Conservation (phyloP, 257 asterid genomes). For the Plantago major region DNA sequence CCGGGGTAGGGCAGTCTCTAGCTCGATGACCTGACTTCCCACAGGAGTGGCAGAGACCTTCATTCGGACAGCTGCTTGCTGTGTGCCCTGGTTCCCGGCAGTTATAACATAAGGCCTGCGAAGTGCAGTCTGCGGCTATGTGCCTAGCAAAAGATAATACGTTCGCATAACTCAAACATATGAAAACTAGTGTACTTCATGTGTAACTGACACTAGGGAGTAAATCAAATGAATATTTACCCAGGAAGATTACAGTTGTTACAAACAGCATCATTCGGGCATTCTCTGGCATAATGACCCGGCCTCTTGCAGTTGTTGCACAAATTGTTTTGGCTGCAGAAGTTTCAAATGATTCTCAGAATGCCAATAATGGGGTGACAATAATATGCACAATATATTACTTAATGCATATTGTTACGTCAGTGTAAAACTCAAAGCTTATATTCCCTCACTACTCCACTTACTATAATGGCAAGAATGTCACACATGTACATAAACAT, state of each 20-base stretch:
- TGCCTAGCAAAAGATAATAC: slow-evolving; percentile 24
- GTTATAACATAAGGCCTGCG: slow-evolving; percentile 41
- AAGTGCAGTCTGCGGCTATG: slow-evolving; percentile 40
- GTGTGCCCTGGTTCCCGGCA: slow-evolving; percentile 53
- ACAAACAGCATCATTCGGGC: slow-evolving; percentile 57
- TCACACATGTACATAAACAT: too few relatives aligned
- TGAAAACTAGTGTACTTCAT: not conserved
- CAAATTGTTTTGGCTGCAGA: slow-evolving; percentile 24
- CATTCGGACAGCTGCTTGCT: slow-evolving; percentile 40
- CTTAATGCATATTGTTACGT: too few relatives aligned
- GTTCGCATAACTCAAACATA: not conserved
- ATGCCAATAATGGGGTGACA: slow-evolving; percentile 6
- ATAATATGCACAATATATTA: too few relatives aligned
- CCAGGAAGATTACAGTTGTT: slow-evolving; percentile 51
- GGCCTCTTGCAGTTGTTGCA: slow-evolving; percentile 37
- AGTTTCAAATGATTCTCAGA: not conserved
- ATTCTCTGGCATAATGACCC: slow-evolving; percentile 58
- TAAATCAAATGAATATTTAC: slow-evolving; percentile 22
- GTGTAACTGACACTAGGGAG: not conserved
- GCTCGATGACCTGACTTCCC: slow-evolving; percentile 49
- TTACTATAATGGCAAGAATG: too few relatives aligned
- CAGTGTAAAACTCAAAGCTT: too few relatives aligned
- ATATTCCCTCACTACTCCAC: too few relatives aligned
- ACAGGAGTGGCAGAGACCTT: slow-evolving; percentile 48
- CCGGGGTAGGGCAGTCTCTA: slow-evolving; percentile 34